phyloP scores from a whole-genome alignment of 495 filamentous ascomycete species.

The Tuber borchii region DNA sequence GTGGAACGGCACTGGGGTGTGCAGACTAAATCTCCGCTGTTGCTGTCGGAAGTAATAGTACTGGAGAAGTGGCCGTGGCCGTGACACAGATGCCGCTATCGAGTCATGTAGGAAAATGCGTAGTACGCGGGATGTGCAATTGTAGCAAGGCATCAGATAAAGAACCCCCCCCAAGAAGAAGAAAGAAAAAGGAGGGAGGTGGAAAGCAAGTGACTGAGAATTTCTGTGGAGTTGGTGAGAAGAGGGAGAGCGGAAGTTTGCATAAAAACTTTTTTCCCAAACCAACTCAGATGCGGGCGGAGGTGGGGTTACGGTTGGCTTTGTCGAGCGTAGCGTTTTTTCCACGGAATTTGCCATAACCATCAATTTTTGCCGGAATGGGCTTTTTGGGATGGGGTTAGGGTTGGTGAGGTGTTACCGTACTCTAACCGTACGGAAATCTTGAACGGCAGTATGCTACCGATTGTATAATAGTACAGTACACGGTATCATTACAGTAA shows the following conservation, averaged over 20 bases:
- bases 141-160: slow-evolving; percentile 26
- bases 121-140: slow-evolving; percentile 25
- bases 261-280: slow-evolving; percentile 11
- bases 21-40: background rate
- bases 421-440: no score
- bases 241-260: background rate
- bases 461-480: no score
- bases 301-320: background rate
- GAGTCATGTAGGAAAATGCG: slow-evolving; percentile 26
- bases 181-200: background rate
- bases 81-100: background rate
- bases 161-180: slow-evolving; percentile 8
- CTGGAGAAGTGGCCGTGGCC: background rate
- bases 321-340: background rate
- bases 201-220: slow-evolving; percentile 4
- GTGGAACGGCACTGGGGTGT: background rate
- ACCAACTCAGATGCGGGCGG: background rate
- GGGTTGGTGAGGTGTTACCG: background rate
- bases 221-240: slow-evolving; percentile 6
- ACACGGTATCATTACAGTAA: no score
- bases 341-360: background rate
- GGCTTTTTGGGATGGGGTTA: background rate
- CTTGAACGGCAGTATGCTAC: no score
- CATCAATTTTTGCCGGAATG: background rate
- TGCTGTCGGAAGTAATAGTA: background rate